Conservation (phyloP, 2,329 filamentous ascomycete genomes). For the Venturia aucupariae region DNA sequence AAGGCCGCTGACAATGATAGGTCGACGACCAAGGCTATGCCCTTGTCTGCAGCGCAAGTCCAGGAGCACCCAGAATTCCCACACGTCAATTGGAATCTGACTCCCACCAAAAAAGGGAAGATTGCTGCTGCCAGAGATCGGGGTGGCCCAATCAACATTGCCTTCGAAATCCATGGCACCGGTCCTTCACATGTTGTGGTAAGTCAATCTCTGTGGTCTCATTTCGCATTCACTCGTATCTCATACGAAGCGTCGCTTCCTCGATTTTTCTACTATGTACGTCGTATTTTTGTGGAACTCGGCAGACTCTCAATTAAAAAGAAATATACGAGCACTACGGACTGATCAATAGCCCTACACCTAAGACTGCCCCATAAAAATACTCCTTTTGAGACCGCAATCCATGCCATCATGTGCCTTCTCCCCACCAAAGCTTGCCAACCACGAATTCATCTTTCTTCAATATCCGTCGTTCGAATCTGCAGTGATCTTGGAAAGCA, state of each 20-base stretch:
- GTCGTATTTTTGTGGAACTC: too few relatives aligned
- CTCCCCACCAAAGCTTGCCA: neutral
- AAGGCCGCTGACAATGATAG: neutral
- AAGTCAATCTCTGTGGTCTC: slow-evolving; percentile 30
- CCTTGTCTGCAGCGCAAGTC: slow-evolving; percentile 48
- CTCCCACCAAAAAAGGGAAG: slow-evolving; percentile 53
- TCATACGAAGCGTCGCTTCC: too few relatives aligned
- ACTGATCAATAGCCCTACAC: neutral
- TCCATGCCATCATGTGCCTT: neutral
- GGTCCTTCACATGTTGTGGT: slow-evolving; percentile 66
- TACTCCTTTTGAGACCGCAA: neutral
- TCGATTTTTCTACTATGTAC: too few relatives aligned
- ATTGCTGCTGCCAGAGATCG: slow-evolving; percentile 57
- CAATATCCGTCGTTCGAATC: neutral
- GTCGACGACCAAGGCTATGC: slow-evolving; percentile 15
- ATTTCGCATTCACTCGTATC: neutral
- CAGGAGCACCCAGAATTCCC: slow-evolving; percentile 57
- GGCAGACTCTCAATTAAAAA: neutral
- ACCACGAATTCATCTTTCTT: neutral
- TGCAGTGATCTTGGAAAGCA: neutral
- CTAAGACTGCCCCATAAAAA: neutral
- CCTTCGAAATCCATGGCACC: slow-evolving; percentile 70
- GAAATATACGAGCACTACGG: neutral
- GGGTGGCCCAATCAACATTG: slow-evolving; percentile 66
- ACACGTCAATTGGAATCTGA: slow-evolving; percentile 59